phyloP scores from a whole-genome alignment of 192 early-diverging fungal genomes.

The Ambispora gerdemannii region DNA sequence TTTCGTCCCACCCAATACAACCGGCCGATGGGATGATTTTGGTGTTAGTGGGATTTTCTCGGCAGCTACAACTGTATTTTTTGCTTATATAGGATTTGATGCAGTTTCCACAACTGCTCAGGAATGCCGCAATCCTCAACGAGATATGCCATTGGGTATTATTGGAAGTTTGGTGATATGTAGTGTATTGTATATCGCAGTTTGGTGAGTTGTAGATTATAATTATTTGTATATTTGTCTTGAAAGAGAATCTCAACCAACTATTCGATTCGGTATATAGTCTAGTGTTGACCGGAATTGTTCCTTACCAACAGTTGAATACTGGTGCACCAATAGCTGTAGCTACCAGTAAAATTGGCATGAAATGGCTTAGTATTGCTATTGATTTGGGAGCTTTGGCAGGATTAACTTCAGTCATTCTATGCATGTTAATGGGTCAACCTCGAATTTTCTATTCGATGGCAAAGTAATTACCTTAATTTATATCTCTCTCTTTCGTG shows the following conservation, averaged over 20 bases:
- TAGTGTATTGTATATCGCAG: conserved; percentile 74
- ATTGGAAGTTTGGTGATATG: conserved; percentile 73
- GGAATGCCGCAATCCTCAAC: conserved; percentile 74
- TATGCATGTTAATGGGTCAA: conserved; percentile 73
- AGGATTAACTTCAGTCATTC: conserved; percentile 78
- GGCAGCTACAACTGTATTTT: conserved; percentile 73
- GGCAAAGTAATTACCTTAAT: conserved; percentile 49
- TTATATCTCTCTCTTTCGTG: too few relatives aligned
- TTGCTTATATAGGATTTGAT: conserved; percentile 87
- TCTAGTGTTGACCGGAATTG: conserved; percentile 72
- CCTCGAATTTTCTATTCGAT: conserved; percentile 86
- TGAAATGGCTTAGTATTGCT: conserved; percentile 71
- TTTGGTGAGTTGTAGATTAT: conserved; percentile 35
- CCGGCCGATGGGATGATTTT: conserved; percentile 54
- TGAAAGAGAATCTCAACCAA: neutral
- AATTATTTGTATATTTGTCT: neutral
- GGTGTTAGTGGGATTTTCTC: conserved; percentile 69
- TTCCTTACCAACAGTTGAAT: conserved; percentile 51
- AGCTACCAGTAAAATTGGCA: conserved; percentile 39
- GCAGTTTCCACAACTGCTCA: conserved; percentile 81
- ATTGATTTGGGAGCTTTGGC: conserved; percentile 75
- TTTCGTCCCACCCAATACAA: conserved; percentile 68
- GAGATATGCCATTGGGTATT: conserved; percentile 86
- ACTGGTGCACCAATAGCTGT: conserved; percentile 55
- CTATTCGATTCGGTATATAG: conserved; percentile 28